These are phyloP conservation scores for Eutrema salsugineum DNA, from an alignment of 441 rosid genomes.

Conservation along the genomic window DNA sequence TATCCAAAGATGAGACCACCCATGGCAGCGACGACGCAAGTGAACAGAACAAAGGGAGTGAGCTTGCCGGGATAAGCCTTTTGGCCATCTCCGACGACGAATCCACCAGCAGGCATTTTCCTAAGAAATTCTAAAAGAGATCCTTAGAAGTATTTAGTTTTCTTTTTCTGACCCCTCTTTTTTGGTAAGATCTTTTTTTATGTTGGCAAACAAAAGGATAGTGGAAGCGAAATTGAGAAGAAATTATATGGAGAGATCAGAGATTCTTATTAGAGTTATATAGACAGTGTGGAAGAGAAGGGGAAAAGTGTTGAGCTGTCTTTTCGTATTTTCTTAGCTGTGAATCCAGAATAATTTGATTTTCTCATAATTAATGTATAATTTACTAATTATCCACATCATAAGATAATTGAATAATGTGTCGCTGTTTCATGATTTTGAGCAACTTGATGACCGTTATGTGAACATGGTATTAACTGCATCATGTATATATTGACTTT, in stretches of 20 bases:
- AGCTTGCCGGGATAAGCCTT: constrained; percentile 81
- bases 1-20: constrained; percentile 96
- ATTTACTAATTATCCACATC: constrained; percentile 23
- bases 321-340: constrained; percentile 25
- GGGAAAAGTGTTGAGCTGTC: constrained; percentile 23
- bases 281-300: constrained; percentile 8
- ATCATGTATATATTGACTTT: constrained; percentile 10
- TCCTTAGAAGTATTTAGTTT: not conserved
- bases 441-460: constrained; percentile 23
- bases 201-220: not conserved
- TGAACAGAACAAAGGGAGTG: constrained; percentile 62
- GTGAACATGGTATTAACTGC: constrained; percentile 28
- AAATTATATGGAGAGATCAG: constrained; percentile 9
- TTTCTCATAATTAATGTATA: not conserved
- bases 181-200: not conserved
- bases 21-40: constrained; percentile 92
- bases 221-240: not conserved
- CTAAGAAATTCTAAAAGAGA: not conserved
- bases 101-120: constrained; percentile 69
- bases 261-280: constrained; percentile 13
- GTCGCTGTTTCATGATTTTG: constrained; percentile 15
- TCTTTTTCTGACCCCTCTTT: not conserved
- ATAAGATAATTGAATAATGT: constrained; percentile 13
- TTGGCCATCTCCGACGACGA: constrained; percentile 38
- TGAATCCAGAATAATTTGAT: not conserved